Evolutionary conservation across 2,329 filamentous ascomycete species (phyloP), one percentile per base, ranked within the genome.

Genomic region (Thermothelomyces thermophilus): DNA sequence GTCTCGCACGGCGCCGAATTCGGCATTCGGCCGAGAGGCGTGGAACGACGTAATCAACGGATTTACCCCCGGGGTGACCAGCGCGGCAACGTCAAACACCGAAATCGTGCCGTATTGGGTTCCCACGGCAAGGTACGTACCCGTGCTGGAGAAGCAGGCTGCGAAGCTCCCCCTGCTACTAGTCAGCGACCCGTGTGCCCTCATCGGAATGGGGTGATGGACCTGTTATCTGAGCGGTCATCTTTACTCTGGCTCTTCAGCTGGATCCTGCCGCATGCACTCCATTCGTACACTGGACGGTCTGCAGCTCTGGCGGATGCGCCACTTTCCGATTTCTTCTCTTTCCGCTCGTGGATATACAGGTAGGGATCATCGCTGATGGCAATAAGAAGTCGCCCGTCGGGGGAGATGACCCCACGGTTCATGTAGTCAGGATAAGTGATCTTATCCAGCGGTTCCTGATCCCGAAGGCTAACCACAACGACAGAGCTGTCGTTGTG

Each of bases 401-500:
- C 86, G 0, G 91, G 93, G 6, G 91, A 96, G 46, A 98, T 84
- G n/a, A 90, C 81, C 30, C 90, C 88, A 62, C 94, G 89, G 62
- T 98, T 98, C 71, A 97, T 91, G 56, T 83, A 86, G 63, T 91
- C 86, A 5, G 87, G 84, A 56, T 95, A 84, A 3, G 79, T 75
- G 46, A 96, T 71, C 37, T 83, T 76, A 48, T 87, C 82, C 19
- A 94, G 69, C 31, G 85, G 74, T 52, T 86, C 74, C 13, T 67
- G 66, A 46, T 84, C 79, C 24, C 79, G 73, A 17, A 97, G 72
- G 42, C 84, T 86, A 63, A 94, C 88, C n/a, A 96, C 71, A 24
- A 85, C 84, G 50, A 97, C 86, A 1, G 87, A 89, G 64, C 83
- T 85, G 70, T 97, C 93, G 64, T 98, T 98, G 70, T 96, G 96